Conservation (phyloP, 176 grass and related monocot genomes). For the Aegilops sharonensis region DNA sequence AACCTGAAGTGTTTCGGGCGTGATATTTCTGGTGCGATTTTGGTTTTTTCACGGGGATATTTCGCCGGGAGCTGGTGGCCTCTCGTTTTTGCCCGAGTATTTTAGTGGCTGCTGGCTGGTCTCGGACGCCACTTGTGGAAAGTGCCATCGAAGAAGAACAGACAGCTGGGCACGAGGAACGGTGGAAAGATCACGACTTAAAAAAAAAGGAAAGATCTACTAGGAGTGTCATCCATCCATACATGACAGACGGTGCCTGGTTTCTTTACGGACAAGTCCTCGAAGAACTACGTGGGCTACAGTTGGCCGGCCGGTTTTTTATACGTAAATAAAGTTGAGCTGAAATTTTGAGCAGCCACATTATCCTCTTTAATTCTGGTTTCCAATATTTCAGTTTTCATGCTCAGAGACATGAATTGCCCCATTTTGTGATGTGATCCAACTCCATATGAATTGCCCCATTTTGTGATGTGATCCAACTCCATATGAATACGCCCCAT, state of each 20-base stretch:
- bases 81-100: constrained; percentile 12
- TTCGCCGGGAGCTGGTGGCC: constrained; percentile 7
- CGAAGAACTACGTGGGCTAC: neutral
- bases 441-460: too few relatives aligned
- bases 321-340: neutral
- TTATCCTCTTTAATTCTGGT: neutral
- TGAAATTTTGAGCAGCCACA: neutral
- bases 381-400: neutral
- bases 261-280: neutral
- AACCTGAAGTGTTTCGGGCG: neutral
- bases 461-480: too few relatives aligned
- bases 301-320: neutral
- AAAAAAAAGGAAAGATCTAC: neutral
- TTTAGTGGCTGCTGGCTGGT: constrained; percentile 8
- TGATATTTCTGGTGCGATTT: neutral
- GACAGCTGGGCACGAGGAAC: too few relatives aligned
- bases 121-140: constrained; percentile 2
- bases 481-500: too few relatives aligned
- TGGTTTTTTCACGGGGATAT: neutral
- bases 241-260: neutral
- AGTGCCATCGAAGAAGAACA: neutral
- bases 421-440: too few relatives aligned
- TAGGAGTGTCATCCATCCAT: neutral
- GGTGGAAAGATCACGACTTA: too few relatives aligned
- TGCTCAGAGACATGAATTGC: too few relatives aligned